Percentiles rank a stretch among this genome's conserved stretches.
These are phyloP conservation scores for Moesziomyces sp. DNA, from an alignment of 1,284 basidiomycete genomes.

Conservation along the genomic window DNA sequence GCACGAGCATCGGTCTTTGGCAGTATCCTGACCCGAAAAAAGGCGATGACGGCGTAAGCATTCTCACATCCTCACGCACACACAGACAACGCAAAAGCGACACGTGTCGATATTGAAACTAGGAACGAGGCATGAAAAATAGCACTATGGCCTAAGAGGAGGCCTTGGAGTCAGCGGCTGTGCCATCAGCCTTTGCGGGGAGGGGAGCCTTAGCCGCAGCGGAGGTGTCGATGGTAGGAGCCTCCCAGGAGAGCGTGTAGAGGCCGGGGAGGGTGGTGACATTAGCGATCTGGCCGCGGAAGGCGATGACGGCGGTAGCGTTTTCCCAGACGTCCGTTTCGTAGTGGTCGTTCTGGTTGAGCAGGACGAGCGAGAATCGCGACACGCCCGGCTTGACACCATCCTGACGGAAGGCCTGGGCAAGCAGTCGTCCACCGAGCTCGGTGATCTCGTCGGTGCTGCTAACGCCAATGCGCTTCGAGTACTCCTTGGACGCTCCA, in stretches of 20 bases:
- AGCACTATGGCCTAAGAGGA: too few species aligned
- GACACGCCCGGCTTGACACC: slow-evolving; percentile 25
- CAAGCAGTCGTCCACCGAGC: slow-evolving; percentile 26
- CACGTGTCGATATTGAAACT: too few species aligned
- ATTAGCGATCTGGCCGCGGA: slow-evolving; percentile 35
- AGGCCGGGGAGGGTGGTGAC: slow-evolving; percentile 33
- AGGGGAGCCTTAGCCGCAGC: too few species aligned
- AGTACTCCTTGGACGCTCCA: slow-evolving; percentile 12
- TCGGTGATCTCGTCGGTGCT: slow-evolving; percentile 38
- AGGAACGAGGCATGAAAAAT: too few species aligned
- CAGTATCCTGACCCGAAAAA: too few species aligned
- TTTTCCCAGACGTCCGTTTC: slow-evolving; percentile 31
- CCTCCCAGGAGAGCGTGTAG: slow-evolving; percentile 45
- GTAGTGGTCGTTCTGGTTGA: slow-evolving; percentile 57
- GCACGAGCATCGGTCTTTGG: too few species aligned
- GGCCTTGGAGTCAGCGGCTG: neutral
- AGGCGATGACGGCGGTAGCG: slow-evolving; percentile 29
- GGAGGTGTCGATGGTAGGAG: slow-evolving; percentile 15
- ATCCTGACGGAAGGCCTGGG: slow-evolving; percentile 45
- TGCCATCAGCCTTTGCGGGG: neutral
- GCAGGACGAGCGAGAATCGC: slow-evolving; percentile 42
- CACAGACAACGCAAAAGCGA: too few species aligned
- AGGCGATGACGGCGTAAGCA: too few species aligned
- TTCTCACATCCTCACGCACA: too few species aligned
- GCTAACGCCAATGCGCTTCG: slow-evolving; percentile 40